A percentile compares a stretch with the other conserved stretches of the same genome.
These are phyloP conservation scores for Colletotrichum filicis DNA, from an alignment of 2,329 filamentous ascomycete genomes.

Conservation along the genomic window DNA sequence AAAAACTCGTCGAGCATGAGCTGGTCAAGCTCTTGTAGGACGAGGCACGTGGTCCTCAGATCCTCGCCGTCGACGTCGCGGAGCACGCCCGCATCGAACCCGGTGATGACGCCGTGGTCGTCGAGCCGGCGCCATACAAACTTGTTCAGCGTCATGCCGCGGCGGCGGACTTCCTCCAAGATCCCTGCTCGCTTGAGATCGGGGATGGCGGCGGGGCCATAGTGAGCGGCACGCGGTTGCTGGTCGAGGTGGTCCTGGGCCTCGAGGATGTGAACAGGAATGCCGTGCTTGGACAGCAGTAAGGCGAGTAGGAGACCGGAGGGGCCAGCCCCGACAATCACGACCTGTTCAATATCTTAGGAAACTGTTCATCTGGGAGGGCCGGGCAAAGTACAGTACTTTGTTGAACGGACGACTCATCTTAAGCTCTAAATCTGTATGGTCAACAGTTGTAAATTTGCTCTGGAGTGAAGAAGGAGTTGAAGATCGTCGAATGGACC, in stretches of 20 bases:
- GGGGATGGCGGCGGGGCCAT: constrained; percentile 66
- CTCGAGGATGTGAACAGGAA: constrained; percentile 66
- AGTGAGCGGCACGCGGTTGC: constrained; percentile 72
- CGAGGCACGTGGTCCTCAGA: constrained; percentile 52
- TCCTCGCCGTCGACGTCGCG: constrained; percentile 51
- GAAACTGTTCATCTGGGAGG: background rate
- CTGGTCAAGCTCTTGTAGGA: constrained; percentile 54
- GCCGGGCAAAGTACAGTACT: background rate
- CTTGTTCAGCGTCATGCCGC: constrained; percentile 50
- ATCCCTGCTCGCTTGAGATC: constrained; percentile 70
- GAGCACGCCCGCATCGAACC: constrained; percentile 48
- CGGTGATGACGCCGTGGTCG: constrained; percentile 48
- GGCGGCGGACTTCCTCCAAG: constrained; percentile 54
- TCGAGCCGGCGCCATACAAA: constrained; percentile 52
- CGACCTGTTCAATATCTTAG: constrained; percentile 8
- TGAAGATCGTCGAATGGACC: background rate
- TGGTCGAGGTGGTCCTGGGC: constrained; percentile 63
- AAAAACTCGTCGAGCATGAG: constrained; percentile 55
- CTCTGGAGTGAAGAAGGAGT: background rate
- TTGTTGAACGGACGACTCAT: constrained; percentile 25
- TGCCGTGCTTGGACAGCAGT: constrained; percentile 62
- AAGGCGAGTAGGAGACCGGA: constrained; percentile 61
- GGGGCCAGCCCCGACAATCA: constrained; percentile 62
- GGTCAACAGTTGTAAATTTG: background rate
- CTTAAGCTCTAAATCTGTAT: background rate